Conservation (phyloP, 2,329 filamentous ascomycete species). For the Fusarium sp. region DNA sequence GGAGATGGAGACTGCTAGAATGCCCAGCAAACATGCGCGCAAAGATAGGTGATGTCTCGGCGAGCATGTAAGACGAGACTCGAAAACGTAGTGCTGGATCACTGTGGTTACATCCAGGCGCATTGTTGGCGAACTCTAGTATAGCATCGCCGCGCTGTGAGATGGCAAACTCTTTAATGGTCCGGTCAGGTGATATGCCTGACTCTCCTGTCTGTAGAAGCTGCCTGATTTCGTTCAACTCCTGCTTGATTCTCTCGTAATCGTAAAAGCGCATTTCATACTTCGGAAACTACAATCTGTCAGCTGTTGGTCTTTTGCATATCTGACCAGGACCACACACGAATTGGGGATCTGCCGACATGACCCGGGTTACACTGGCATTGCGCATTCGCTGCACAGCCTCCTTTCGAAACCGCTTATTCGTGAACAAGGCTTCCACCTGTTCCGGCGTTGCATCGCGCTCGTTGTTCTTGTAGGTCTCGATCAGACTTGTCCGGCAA, state of each 20-base stretch:
- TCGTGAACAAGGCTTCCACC: constrained; percentile 54
- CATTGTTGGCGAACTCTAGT: constrained; percentile 60
- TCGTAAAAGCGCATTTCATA: constrained; percentile 60
- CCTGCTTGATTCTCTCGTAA: constrained; percentile 56
- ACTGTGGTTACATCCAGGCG: constrained; percentile 41
- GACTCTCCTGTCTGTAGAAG: constrained; percentile 54
- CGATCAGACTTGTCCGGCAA: constrained; percentile 52
- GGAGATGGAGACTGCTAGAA: constrained; percentile 42
- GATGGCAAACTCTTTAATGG: constrained; percentile 55
- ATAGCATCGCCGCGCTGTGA: constrained; percentile 58
- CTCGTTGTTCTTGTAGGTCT: constrained; percentile 58
- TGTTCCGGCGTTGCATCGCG: constrained; percentile 54
- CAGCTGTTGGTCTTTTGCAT: neutral
- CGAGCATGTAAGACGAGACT: constrained; percentile 60
- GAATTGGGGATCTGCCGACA: constrained; percentile 56
- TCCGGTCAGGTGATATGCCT: constrained; percentile 51
- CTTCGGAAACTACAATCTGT: constrained; percentile 48
- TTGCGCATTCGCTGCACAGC: constrained; percentile 58
- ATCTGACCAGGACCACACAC: constrained; percentile 35
- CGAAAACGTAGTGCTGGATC: constrained; percentile 59
- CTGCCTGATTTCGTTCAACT: constrained; percentile 52
- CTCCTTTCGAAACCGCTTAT: constrained; percentile 53
- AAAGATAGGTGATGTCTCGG: constrained; percentile 63
- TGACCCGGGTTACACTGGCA: constrained; percentile 53
- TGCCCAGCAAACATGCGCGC: constrained; percentile 55